phyloP scores from a whole-genome alignment of 139 green algal genomes.

The Asterochloris erici region DNA sequence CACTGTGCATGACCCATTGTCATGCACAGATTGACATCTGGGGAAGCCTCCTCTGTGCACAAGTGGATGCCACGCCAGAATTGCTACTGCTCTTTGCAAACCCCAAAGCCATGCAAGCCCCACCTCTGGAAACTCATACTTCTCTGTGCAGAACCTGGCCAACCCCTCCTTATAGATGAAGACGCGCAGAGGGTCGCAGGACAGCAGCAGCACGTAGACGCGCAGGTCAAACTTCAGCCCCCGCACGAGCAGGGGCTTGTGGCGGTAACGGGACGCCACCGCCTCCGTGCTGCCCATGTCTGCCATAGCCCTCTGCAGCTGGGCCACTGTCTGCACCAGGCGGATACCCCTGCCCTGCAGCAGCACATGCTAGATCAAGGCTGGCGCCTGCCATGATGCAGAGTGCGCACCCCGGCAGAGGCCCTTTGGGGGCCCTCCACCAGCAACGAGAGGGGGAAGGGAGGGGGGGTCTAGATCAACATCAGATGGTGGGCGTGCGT shows the following conservation, averaged over 20 bases:
- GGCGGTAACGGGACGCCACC: conserved; percentile 47
- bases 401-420: not conserved
- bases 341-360: conserved; percentile 61
- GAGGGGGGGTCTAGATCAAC: too few species aligned
- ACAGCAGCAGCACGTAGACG: conserved; percentile 66
- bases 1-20: too few species aligned
- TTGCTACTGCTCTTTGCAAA: not conserved
- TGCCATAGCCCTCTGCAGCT: conserved; percentile 17
- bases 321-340: conserved; percentile 49
- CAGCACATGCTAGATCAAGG: not conserved
- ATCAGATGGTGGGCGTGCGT: too few species aligned
- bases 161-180: conserved; percentile 70
- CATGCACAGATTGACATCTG: not conserved
- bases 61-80: too few species aligned
- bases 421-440: too few species aligned
- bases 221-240: conserved; percentile 79
- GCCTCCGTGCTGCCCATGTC: conserved; percentile 6
- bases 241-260: conserved; percentile 54
- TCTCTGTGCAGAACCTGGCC: conserved; percentile 59
- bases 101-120: not conserved
- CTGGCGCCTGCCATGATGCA: not conserved
- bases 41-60: too few species aligned
- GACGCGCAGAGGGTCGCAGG: conserved; percentile 60
- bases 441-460: too few species aligned
- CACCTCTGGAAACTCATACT: conserved; percentile 51